Conservation (phyloP, 2,329 filamentous ascomycete genomes). For the Xylaria sp. region DNA sequence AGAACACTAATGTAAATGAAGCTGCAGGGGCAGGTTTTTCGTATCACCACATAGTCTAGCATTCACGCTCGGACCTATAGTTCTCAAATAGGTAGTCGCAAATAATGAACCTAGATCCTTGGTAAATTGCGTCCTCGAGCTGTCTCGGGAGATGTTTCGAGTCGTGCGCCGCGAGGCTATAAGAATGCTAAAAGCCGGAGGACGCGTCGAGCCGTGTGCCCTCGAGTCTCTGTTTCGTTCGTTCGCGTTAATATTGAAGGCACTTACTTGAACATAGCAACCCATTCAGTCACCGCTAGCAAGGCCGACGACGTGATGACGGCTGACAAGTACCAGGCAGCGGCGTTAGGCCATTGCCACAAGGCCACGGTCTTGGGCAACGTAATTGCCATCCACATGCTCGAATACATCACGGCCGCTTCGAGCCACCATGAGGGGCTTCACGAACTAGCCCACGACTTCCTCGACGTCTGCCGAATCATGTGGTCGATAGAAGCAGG, state of each 20-base stretch:
- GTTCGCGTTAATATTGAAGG: slow-evolving; percentile 1
- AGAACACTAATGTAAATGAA: slow-evolving; percentile 13
- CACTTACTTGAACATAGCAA: not conserved
- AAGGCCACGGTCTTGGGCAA: slow-evolving; percentile 70
- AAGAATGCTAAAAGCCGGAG: slow-evolving; percentile 11
- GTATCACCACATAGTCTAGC: slow-evolving; percentile 3
- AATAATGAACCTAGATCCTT: slow-evolving; percentile 20
- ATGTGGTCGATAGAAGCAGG: slow-evolving; percentile 77
- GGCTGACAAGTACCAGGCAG: slow-evolving; percentile 42
- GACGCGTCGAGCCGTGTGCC: not conserved
- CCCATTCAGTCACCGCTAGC: slow-evolving; percentile 10
- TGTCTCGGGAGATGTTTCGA: slow-evolving; percentile 16
- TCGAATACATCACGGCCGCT: slow-evolving; percentile 71
- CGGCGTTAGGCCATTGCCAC: slow-evolving; percentile 46
- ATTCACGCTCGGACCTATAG: slow-evolving; percentile 18
- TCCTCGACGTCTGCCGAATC: slow-evolving; percentile 73
- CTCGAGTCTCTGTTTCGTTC: slow-evolving; percentile 7
- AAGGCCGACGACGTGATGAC: slow-evolving; percentile 40
- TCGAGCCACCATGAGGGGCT: slow-evolving; percentile 64
- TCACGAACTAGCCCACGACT: slow-evolving; percentile 70
- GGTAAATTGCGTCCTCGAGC: not conserved
- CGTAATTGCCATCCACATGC: slow-evolving; percentile 71
- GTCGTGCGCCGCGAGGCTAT: slow-evolving; percentile 6
- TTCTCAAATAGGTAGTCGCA: slow-evolving; percentile 17
- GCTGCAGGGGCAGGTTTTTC: slow-evolving; percentile 12